phyloP scores from a whole-genome alignment of 2,329 filamentous ascomycete genomes.

The Leptographium procerum region DNA sequence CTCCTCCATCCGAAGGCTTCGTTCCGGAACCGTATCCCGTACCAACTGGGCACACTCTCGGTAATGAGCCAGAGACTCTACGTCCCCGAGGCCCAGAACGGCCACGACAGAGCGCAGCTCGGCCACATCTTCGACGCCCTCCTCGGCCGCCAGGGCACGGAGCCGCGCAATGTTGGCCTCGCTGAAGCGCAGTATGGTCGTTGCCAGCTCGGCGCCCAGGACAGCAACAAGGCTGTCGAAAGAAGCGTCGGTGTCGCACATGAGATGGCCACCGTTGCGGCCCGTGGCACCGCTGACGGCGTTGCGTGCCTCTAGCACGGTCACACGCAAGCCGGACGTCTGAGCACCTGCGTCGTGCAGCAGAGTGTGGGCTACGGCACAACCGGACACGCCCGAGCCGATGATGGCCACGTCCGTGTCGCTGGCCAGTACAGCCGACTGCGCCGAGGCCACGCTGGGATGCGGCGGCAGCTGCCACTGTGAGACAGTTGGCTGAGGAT shows the following conservation, averaged over 20 bases:
- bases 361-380: conserved; percentile 19
- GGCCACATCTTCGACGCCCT: neutral
- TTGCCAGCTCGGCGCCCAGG: conserved; percentile 8
- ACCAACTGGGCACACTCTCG: neutral
- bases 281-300: conserved; percentile 19
- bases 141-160: neutral
- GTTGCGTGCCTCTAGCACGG: conserved; percentile 18
- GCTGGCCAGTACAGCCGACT: conserved; percentile 4
- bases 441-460: conserved; percentile 11
- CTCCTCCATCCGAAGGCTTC: neutral
- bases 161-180: neutral
- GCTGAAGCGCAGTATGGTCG: conserved; percentile 8
- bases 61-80: neutral
- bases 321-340: conserved; percentile 6
- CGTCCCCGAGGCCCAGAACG: neutral
- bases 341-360: conserved; percentile 15
- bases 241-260: too few relatives aligned
- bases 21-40: neutral
- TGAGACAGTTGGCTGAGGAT: conserved; percentile 22
- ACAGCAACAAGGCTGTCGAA: too few relatives aligned
- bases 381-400: conserved; percentile 25
- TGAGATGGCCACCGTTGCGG: conserved; percentile 18
- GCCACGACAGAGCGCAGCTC: neutral
- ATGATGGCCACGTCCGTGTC: conserved; percentile 16
- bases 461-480: conserved; percentile 18